A percentile compares a stretch with the other conserved stretches of the same genome.
These are phyloP conservation scores for Musa schizocarpa DNA, from an alignment of 176 grass and related monocot genomes.

Conservation along the genomic window DNA sequence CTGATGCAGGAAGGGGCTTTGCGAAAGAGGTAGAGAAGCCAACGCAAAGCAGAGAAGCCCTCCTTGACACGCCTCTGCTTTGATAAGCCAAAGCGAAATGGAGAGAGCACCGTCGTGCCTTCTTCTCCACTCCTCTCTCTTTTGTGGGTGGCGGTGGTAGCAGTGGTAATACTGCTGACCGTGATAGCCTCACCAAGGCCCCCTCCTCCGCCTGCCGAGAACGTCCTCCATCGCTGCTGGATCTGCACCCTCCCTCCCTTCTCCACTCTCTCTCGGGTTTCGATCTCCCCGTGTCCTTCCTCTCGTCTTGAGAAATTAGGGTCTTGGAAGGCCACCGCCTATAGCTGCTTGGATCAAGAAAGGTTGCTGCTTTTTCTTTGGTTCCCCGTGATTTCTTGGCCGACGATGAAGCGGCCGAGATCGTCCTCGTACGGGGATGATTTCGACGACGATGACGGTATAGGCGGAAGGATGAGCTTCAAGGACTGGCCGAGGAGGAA, in stretches of 20 bases:
- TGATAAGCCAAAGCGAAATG: background rate
- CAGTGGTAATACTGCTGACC: background rate
- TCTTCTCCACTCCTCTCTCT: conserved; percentile 25
- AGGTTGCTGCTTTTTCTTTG: background rate
- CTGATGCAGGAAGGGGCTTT: conserved; percentile 24
- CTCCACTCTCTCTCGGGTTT: background rate
- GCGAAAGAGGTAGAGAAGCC: conserved; percentile 21
- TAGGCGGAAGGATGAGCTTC: background rate
- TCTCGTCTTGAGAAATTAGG: conserved; percentile 7
- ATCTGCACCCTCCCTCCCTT: background rate
- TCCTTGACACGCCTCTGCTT: conserved; percentile 46
- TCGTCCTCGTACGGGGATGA: conserved; percentile 48
- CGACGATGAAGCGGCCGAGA: conserved; percentile 71
- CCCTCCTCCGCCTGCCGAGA: too few species aligned
- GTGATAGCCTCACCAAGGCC: too few species aligned
- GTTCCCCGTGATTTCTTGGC: background rate
- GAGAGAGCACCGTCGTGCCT: background rate
- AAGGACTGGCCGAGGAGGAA: conserved; percentile 3
- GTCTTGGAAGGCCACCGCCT: conserved; percentile 4
- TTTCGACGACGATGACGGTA: conserved; percentile 9
- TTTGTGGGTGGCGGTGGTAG: background rate
- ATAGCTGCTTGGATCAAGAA: background rate
- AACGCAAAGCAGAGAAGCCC: conserved; percentile 27
- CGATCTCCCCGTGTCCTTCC: background rate
- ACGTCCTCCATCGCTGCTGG: too few species aligned